A percentile compares a stretch with the other conserved stretches of the same genome.
Evolutionary conservation across 441 rosid species (phyloP).

Genomic region (Flueggea neowawraea): DNA sequence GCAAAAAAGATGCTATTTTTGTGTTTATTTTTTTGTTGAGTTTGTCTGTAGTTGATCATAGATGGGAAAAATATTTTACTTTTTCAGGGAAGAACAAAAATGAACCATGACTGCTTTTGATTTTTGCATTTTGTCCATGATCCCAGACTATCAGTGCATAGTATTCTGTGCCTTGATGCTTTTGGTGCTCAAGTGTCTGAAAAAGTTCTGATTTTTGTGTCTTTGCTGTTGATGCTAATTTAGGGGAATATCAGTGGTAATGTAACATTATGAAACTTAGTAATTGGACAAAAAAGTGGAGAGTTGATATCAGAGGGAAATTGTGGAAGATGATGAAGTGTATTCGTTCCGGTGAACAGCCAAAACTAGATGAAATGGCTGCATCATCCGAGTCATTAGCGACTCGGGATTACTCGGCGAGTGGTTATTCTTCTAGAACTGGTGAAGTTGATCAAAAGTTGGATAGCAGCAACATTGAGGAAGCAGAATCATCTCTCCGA

Average conservation of each 20-base stretch:
- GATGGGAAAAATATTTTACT: not conserved
- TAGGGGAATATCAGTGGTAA: slow-evolving; percentile 29
- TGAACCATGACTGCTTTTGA: too few species aligned
- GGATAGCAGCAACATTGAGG: slow-evolving; percentile 72
- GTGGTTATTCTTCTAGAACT: slow-evolving; percentile 66
- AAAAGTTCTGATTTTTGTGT: slow-evolving; percentile 15
- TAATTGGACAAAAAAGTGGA: slow-evolving; percentile 36
- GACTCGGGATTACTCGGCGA: slow-evolving; percentile 66
- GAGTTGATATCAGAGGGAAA: slow-evolving; percentile 28
- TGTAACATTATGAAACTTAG: slow-evolving; percentile 45
- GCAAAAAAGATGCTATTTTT: not conserved
- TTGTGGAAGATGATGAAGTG: slow-evolving; percentile 67
- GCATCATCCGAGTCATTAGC: slow-evolving; percentile 78
- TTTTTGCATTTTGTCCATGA: not conserved
- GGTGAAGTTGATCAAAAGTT: slow-evolving; percentile 49
- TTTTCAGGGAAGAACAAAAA: not conserved
- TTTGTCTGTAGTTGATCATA: not conserved
- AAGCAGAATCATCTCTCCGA: slow-evolving; percentile 78
- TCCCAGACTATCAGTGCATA: not conserved
- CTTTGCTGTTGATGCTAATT: slow-evolving; percentile 13
- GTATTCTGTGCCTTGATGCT: not conserved
- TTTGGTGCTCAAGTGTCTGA: slow-evolving; percentile 10
- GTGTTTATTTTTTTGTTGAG: not conserved
- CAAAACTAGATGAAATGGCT: slow-evolving; percentile 40
- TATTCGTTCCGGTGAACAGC: slow-evolving; percentile 56